These are phyloP conservation scores for Kodamaea kaohsiungensis DNA, from an alignment of 805 yeast genomes.

Conservation along the genomic window DNA sequence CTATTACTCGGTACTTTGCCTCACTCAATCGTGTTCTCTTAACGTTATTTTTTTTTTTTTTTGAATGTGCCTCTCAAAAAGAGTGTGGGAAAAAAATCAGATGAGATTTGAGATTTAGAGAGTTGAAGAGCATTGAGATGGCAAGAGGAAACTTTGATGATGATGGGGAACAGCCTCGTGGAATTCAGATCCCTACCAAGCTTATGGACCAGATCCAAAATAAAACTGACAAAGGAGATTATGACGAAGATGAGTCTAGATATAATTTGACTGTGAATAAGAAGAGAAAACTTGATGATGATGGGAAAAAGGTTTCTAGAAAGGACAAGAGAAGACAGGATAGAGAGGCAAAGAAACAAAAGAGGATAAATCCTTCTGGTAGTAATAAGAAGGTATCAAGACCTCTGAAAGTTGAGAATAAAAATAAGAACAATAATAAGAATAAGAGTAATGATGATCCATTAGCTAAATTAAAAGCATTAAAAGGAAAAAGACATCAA, in stretches of 20 bases:
- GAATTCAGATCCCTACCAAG: constrained; percentile 57
- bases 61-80: neutral
- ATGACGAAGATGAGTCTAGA: constrained; percentile 35
- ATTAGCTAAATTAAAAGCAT: constrained; percentile 21
- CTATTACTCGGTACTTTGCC: too few species aligned
- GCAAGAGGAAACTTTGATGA: constrained; percentile 8
- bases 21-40: too few species aligned
- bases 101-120: neutral
- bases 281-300: constrained; percentile 38
- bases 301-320: constrained; percentile 33
- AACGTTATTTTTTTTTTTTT: too few species aligned
- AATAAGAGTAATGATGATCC: constrained; percentile 19
- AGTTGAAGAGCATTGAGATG: constrained; percentile 6
- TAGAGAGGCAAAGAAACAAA: constrained; percentile 21
- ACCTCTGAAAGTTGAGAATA: neutral
- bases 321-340: constrained; percentile 39
- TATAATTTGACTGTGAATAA: constrained; percentile 22
- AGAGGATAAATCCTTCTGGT: constrained; percentile 9
- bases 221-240: constrained; percentile 44
- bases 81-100: constrained; percentile 1
- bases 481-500: constrained; percentile 13
- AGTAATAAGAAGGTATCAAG: neutral
- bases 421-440: neutral
- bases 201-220: constrained; percentile 52
- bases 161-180: constrained; percentile 19